Base-by-base conservation (phyloP, 139 green algal species). In the Deuterostichococcus epilithicus region DNA sequence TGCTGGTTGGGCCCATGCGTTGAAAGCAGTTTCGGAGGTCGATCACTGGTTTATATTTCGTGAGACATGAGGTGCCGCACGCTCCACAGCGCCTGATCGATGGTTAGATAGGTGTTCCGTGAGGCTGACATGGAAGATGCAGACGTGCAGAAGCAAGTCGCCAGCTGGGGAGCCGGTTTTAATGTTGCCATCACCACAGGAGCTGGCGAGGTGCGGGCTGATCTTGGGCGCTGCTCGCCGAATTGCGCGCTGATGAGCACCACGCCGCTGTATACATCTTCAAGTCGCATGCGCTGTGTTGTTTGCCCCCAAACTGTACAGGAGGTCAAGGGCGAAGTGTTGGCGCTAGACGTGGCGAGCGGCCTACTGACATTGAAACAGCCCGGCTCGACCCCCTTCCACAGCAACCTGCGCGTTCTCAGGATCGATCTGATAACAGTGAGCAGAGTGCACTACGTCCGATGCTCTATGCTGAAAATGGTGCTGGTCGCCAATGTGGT, bases 341-440 rank as follows among this genome's bases (percentile, higher is more conserved):
- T 86, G 86, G 81, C 81, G 18, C 77, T 72, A 33, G 81, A 82
- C 42, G 74, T 34, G 13, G 69, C 45, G 32, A 78, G 42, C 33
- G 70, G 76, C 26, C 42, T 68, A 0, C 38, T 88, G 32, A 36
- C 83, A 32, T 52, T 88, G 37, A 44, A 58, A 28, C 75, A 83
- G 35, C 70, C 70, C 0, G 81, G 84, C 36, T 76, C 59, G 18
- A 88, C 79, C 5, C 84, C 78, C 15, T 88, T 88, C 63, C 83
- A 88, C 72, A 72, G 65, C 69, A 75, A 78, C n/a, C 42, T 87
- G 38, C 78, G 63, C 6, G 23, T 87, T 18, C 47, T 87, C 25
- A 84, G 66, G 20, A 42, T 44, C 1, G 35, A 39, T 25, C 66
- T 42, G 20, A 39, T 72, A 30, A 25, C 13, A 30, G 66, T 39